Percentiles rank a stretch among this genome's conserved stretches.
Evolutionary conservation across 305 asterid species (phyloP).

Genomic region (Fraxinus angustifolia): DNA sequence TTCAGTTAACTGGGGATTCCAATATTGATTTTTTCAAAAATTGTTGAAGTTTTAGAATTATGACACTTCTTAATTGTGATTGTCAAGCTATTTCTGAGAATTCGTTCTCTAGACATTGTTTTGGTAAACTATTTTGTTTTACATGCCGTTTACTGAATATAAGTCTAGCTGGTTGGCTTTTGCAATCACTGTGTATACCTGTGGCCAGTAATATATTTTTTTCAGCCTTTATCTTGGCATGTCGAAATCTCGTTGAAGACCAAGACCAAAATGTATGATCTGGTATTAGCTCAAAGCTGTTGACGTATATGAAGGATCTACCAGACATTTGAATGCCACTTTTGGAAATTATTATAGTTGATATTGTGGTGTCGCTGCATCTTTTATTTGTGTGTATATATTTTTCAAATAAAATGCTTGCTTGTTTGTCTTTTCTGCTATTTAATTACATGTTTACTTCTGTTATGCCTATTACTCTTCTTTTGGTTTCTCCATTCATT

Average conservation of each 20-base stretch:
- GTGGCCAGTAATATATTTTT: background rate
- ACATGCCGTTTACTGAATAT: background rate
- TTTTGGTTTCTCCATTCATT: background rate
- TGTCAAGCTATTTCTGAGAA: constrained; percentile 12
- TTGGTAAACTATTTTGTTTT: background rate
- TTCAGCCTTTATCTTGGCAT: background rate
- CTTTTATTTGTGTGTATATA: background rate
- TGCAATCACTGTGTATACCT: background rate
- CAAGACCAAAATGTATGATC: background rate
- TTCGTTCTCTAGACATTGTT: background rate
- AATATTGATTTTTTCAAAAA: background rate
- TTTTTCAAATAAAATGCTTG: background rate
- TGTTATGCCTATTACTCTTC: background rate
- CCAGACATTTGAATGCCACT: background rate
- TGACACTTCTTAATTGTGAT: constrained; percentile 22
- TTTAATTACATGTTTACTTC: background rate
- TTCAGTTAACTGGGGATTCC: constrained; percentile 2
- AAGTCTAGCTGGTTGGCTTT: background rate
- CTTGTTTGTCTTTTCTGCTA: background rate
- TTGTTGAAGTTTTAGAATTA: constrained; percentile 15
- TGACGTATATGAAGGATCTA: constrained; percentile 4
- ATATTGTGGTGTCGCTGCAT: background rate
- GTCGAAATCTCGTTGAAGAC: background rate
- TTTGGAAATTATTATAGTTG: constrained; percentile 5
- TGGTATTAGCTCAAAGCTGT: constrained; percentile 7